phyloP scores from a whole-genome alignment of 176 grass and related monocot species.

The Aegilops umbellulata region DNA sequence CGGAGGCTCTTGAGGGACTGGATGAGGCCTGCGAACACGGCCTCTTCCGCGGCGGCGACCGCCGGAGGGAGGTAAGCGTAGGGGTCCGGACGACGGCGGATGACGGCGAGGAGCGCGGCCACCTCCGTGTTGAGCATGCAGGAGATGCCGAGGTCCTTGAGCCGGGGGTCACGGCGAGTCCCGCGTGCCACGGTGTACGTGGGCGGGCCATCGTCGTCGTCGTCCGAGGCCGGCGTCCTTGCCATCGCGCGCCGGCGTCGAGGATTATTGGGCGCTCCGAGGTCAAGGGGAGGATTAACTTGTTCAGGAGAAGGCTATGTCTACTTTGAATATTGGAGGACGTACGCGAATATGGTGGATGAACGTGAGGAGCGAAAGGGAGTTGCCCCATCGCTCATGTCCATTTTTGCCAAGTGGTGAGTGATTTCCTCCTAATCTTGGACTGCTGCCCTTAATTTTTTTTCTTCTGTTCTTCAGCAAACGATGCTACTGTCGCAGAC shows the following conservation, averaged over 20 bases:
- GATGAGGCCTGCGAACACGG: constrained; percentile 48
- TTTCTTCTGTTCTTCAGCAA: background rate
- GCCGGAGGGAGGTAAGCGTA: constrained; percentile 36
- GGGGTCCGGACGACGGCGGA: constrained; percentile 66
- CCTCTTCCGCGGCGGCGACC: constrained; percentile 38
- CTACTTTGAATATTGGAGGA: background rate
- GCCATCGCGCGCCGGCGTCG: constrained; percentile 22
- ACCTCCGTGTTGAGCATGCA: constrained; percentile 99
- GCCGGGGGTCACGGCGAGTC: constrained; percentile 40
- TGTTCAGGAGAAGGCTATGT: background rate
- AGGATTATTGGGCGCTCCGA: background rate
- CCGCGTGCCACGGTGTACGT: constrained; percentile 13
- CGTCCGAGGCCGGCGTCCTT: constrained; percentile 24
- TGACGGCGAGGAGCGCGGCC: constrained; percentile 74
- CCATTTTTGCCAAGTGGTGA: constrained; percentile 8
- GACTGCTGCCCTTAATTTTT: background rate
- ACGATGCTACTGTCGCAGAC: background rate
- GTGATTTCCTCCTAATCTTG: background rate
- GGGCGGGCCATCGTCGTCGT: constrained; percentile 42
- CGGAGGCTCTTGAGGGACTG: constrained; percentile 75
- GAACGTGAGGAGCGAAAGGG: constrained; percentile 6
- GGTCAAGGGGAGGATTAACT: background rate
- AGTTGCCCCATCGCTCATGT: background rate
- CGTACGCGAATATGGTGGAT: background rate
- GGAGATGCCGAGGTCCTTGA: constrained; percentile 79